phyloP scores from a whole-genome alignment of 352 stramenopile species.

The Phytopythium boreale region DNA sequence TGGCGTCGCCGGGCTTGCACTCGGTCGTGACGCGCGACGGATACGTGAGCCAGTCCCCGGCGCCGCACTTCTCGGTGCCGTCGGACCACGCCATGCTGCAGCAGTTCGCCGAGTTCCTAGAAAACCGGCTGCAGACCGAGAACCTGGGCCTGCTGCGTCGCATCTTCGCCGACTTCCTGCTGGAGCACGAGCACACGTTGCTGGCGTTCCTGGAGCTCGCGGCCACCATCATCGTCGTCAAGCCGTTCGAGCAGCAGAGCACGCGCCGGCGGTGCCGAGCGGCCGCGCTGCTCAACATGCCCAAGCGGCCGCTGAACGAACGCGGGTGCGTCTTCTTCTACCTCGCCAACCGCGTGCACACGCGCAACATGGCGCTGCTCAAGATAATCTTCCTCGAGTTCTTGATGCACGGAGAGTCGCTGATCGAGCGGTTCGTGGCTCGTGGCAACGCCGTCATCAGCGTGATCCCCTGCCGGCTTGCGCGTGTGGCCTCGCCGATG shows the following conservation, averaged over 20 bases:
- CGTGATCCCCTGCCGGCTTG: constrained; percentile 33
- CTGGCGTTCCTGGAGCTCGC: constrained; percentile 29
- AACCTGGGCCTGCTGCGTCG: constrained; percentile 51
- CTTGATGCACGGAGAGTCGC: constrained; percentile 15
- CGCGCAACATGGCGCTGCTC: constrained; percentile 33
- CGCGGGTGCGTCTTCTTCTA: constrained; percentile 35
- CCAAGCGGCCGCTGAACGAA: constrained; percentile 16
- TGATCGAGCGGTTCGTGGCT: constrained; percentile 25
- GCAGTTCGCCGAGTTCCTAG: constrained; percentile 52
- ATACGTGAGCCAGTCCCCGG: constrained; percentile 25
- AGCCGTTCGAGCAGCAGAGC: constrained; percentile 24
- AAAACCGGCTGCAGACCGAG: constrained; percentile 37
- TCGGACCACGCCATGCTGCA: constrained; percentile 40
- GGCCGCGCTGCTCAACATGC: constrained; percentile 25
- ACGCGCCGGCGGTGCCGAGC: constrained; percentile 8
- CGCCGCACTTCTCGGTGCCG: constrained; percentile 19
- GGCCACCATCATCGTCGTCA: constrained; percentile 37
- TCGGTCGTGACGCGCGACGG: constrained; percentile 30
- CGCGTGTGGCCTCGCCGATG: background rate
- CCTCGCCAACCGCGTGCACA: constrained; percentile 31
- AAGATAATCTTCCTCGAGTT: constrained; percentile 45
- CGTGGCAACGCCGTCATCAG: constrained; percentile 26
- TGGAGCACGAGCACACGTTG: constrained; percentile 43
- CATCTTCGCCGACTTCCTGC: constrained; percentile 53
- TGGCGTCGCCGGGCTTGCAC: background rate